These are phyloP conservation scores for Penicillium sp. DNA, from an alignment of 2,329 filamentous ascomycete species.

Conservation along the genomic window DNA sequence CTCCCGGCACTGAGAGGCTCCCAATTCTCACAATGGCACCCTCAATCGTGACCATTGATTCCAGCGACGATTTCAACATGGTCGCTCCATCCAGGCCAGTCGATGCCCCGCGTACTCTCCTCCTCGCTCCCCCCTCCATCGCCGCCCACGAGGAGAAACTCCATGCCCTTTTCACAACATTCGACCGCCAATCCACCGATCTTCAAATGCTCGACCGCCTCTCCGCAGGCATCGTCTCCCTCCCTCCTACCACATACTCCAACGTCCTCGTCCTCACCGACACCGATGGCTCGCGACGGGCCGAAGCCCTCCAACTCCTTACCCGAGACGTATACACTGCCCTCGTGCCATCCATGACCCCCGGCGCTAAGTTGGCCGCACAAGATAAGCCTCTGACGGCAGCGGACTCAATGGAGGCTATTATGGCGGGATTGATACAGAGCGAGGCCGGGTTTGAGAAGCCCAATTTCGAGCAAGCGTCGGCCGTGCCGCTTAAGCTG, in stretches of 20 bases:
- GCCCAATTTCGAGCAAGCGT: slow-evolving; percentile 62
- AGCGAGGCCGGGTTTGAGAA: slow-evolving; percentile 68
- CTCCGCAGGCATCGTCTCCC: slow-evolving; percentile 74
- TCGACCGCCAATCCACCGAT: slow-evolving; percentile 78
- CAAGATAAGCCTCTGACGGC: slow-evolving; percentile 65
- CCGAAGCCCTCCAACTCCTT: slow-evolving; percentile 68
- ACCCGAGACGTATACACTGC: slow-evolving; percentile 68
- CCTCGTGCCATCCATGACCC: slow-evolving; percentile 71
- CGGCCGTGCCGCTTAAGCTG: slow-evolving; percentile 66
- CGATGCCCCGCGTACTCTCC: slow-evolving; percentile 64
- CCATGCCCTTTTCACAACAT: slow-evolving; percentile 68
- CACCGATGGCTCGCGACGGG: slow-evolving; percentile 65
- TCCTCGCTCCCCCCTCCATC: slow-evolving; percentile 92
- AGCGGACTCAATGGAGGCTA: slow-evolving; percentile 39
- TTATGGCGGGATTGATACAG: slow-evolving; percentile 31
- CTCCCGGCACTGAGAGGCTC: neutral
- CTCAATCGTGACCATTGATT: slow-evolving; percentile 58
- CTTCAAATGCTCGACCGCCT: slow-evolving; percentile 98
- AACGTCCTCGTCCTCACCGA: slow-evolving; percentile 82
- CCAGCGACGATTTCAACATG: slow-evolving; percentile 57
- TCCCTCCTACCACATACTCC: slow-evolving; percentile 80
- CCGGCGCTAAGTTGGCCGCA: slow-evolving; percentile 63
- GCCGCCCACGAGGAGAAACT: slow-evolving; percentile 82
- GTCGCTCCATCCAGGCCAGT: slow-evolving; percentile 35
- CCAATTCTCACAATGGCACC: slow-evolving; percentile 26